phyloP scores from a whole-genome alignment of 2,329 filamentous ascomycete species.

The Emydomyces testavorans region DNA sequence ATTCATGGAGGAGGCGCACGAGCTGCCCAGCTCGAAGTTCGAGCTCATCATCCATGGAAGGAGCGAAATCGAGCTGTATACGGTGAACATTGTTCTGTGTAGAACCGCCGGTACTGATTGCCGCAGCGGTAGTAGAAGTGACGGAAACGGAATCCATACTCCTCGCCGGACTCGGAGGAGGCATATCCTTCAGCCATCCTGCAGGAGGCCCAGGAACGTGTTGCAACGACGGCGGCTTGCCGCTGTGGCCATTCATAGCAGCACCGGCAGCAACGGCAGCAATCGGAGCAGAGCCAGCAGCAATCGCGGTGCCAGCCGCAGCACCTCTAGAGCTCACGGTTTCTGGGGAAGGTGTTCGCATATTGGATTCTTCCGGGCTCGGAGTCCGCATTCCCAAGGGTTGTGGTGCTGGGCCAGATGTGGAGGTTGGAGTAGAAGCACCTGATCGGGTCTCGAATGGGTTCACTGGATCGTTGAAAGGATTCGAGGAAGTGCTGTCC shows the following conservation, averaged over 20 bases:
- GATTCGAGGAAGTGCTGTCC: conserved; percentile 29
- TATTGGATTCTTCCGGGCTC: conserved; percentile 34
- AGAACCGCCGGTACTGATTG: conserved; percentile 49
- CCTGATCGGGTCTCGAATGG: conserved; percentile 59
- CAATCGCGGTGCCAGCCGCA: conserved; percentile 32
- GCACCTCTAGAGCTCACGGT: conserved; percentile 30
- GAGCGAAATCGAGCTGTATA: conserved; percentile 86
- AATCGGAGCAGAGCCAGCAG: conserved; percentile 29
- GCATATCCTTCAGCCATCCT: conserved; percentile 13
- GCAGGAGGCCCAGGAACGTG: conserved; percentile 13
- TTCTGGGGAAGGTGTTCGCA: conserved; percentile 34
- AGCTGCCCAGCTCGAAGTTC: conserved; percentile 69
- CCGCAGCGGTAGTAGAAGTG: conserved; percentile 42
- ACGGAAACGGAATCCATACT: conserved; percentile 21
- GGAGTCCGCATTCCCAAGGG: conserved; percentile 21
- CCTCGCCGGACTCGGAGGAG: conserved; percentile 20
- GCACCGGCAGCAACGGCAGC: conserved; percentile 17
- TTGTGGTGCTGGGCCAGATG: conserved; percentile 16
- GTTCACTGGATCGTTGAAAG: conserved; percentile 48
- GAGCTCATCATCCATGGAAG: conserved; percentile 85
- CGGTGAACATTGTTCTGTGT: conserved; percentile 65
- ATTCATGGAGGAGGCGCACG: conserved; percentile 83
- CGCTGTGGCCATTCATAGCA: conserved; percentile 18
- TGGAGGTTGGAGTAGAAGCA: conserved; percentile 23
- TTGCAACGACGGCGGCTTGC: conserved; percentile 19